phyloP scores from a whole-genome alignment of 1,284 basidiomycete species.

The Ceratobasidium sp. region DNA sequence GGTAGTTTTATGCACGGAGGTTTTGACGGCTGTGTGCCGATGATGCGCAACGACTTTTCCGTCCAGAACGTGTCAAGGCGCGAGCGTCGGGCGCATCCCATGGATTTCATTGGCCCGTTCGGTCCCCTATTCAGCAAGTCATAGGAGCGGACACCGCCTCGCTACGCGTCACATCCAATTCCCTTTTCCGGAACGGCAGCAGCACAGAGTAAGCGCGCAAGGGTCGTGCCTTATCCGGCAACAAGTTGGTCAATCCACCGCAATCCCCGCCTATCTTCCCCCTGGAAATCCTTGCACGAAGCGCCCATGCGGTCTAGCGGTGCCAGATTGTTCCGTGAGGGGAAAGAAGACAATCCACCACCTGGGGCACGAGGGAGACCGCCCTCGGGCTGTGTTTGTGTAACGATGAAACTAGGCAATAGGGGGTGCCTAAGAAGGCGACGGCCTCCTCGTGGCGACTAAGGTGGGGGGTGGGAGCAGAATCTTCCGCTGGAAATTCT shows the following conservation, averaged over 20 bases:
- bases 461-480: constrained; percentile 7
- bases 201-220: constrained; percentile 23
- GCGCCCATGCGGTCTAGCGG: constrained; percentile 25
- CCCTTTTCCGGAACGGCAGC: constrained; percentile 8
- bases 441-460: constrained; percentile 1
- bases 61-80: constrained; percentile 24
- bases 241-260: not conserved
- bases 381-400: constrained; percentile 21
- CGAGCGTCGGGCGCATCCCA: not conserved
- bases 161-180: constrained; percentile 27
- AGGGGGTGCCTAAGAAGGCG: constrained; percentile 9
- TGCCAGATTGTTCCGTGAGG: not conserved
- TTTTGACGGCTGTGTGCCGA: constrained; percentile 36
- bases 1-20: constrained; percentile 19
- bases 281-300: constrained; percentile 18
- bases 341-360: constrained; percentile 15
- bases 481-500: constrained; percentile 23
- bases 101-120: constrained; percentile 6
- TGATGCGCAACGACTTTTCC: constrained; percentile 28
- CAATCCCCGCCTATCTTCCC: constrained; percentile 7
- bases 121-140: constrained; percentile 32
- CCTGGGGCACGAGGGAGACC: not conserved
- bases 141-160: constrained; percentile 23
- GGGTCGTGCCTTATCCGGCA: constrained; percentile 16
- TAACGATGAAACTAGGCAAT: constrained; percentile 4